phyloP scores from a whole-genome alignment of 2,329 filamentous ascomycete genomes.

The Pseudopithomyces chartarum region DNA sequence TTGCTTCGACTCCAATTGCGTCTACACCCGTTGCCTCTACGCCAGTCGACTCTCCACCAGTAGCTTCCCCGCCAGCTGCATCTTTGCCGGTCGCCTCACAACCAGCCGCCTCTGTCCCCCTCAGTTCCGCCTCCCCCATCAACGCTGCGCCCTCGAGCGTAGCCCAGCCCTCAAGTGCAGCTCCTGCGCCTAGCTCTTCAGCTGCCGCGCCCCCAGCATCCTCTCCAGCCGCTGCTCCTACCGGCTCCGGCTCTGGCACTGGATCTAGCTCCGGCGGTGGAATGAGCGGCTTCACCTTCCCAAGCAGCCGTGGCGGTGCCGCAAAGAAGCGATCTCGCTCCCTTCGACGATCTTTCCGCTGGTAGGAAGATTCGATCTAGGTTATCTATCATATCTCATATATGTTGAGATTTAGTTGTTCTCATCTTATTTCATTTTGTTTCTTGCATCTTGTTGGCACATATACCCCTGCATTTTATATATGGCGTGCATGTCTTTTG shows the following conservation, averaged over 20 bases:
- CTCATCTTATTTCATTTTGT: too few species aligned
- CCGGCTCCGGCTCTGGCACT: background rate
- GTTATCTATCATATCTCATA: too few species aligned
- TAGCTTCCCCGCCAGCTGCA: background rate
- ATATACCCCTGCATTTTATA: constrained; percentile 1
- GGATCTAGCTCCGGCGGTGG: background rate
- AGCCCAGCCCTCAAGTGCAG: background rate
- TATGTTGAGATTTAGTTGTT: too few species aligned
- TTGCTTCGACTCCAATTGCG: background rate
- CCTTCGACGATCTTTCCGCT: background rate
- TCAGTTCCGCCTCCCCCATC: background rate
- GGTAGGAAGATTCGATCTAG: too few species aligned
- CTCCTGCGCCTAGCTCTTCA: too few species aligned
- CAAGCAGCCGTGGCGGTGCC: background rate
- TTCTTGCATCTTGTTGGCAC: background rate
- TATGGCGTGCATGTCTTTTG: background rate
- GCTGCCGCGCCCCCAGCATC: background rate
- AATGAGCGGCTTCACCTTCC: background rate
- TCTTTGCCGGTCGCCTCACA: background rate
- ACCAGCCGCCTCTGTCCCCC: background rate
- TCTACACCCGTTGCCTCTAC: background rate
- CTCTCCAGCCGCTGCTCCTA: background rate
- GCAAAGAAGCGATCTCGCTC: background rate
- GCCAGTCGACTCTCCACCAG: background rate
- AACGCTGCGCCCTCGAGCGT: background rate